Base-by-base conservation (phyloP, 148 eudicot genomes). In the Amaranthus cruentus region DNA sequence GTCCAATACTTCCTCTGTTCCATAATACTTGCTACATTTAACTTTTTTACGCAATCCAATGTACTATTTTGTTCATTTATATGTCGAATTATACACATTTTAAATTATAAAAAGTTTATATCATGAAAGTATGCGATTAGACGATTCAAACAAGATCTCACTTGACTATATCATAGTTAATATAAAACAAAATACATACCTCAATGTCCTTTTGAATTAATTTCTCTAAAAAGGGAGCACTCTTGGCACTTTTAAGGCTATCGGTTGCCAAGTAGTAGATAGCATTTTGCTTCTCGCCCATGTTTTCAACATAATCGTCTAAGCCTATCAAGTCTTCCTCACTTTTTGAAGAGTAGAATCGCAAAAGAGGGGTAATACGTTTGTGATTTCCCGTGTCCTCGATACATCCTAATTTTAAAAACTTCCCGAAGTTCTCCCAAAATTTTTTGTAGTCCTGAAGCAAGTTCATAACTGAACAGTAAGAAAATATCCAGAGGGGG, bases 371-470 rank as follows among this genome's bases (percentile, higher is more conserved):
- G 4, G 93, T 88, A 60, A 95, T 76, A 47, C 97, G 82, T 79
- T 91, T 95, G 89, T 95, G 98, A 69, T 95, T 95, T 54, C 98
- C 97, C 58, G 97, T 75, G 79, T 95, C 98, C 80, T 95, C 98
- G 52, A 95, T 90, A 80, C 98, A 95, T 12, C 97, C 98, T 79
- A 95, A 74, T 86, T 95, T 95, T 59, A 95, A 21, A 80, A 95
- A 92, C 80, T 87, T 95, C 9, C 98, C 98, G 62, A 95, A 95
- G 77, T 95, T 95, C 90, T 95, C 98, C 97, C 97, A 95, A 75
- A 95, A 91, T 73, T 91, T 95, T 76, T 92, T 95, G 87, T 95
- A 95, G 73, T 95, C 97, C 98, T 79, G 54, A 61, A 66, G 48
- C 62, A 76, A 55, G 66, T 63, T 66, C 4, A 55, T 47, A 65